Evolutionary conservation across 1,284 basidiomycete species (phyloP), one percentile per base, ranked within the genome.

Genomic region (Anthracocystis setariae): DNA sequence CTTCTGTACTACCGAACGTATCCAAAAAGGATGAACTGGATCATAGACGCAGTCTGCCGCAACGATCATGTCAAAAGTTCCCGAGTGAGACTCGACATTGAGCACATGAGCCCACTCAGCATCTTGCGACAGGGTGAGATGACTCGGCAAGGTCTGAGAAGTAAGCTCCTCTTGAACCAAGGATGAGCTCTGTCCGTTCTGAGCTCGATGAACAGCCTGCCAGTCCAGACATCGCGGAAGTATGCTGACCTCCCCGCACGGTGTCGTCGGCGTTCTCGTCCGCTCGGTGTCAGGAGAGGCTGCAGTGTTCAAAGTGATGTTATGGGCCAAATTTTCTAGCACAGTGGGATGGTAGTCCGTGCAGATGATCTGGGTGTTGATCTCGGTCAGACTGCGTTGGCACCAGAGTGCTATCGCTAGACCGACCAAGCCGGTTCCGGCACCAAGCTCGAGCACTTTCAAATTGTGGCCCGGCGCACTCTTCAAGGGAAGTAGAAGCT

Each of bases 31-130:
- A 48, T 81, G 79, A 2, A 65, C 44, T 8, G 73, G 64, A 46
- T 81, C 77, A 52, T 81, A 81, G 21, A 81, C 65, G 49, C 79
- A 81, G 46, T 81, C 79, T 27, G 77, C 75, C 23, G 77, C 78
- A 38, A 80, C 49, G 38, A 80, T 40, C 18, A 74, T 29, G 37
- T 80, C 78, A 37, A 74, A 77, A 13, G 38, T 35, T 5, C 23
- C 54, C 20, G 47, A 20, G 23, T 40, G n/a, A 8, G 33, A 15
- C 7, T 51, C 49, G 15, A 53, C 46, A 15, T 68, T 61, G 33
- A 61, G 40, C 1, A 8, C 8, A 2, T 18, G 3, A 2, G 52
- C 49, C 57, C 67, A 54, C n/a, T 48, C 45, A 5, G 42, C 21
- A 8, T 49, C 20, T 2, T 17, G 21, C 12, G 44, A 21, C 5